Evolutionary conservation across 768 basidiomycete genomes (phyloP).

Genomic region (Mycena latifolia): DNA sequence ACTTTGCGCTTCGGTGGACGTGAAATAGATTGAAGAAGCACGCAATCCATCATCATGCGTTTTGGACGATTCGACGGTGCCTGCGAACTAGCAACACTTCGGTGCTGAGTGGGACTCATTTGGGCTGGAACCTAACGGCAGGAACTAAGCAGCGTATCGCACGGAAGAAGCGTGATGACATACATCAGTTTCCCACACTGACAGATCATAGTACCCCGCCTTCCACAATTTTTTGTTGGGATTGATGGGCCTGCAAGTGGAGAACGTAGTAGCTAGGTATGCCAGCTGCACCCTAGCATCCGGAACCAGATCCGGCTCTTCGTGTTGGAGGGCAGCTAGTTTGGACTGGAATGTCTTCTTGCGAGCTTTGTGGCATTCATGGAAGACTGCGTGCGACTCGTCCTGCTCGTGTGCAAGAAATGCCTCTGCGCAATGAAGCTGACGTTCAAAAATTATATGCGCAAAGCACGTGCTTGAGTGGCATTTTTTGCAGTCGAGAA

Average conservation of each 20-base stretch:
- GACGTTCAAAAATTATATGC: slow-evolving; percentile 48
- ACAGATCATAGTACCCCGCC: slow-evolving; percentile 74
- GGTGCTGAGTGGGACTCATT: neutral
- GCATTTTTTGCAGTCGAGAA: slow-evolving; percentile 55
- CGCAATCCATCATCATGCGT: slow-evolving; percentile 21
- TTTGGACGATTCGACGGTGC: slow-evolving; percentile 1
- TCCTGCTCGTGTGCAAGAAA: slow-evolving; percentile 46
- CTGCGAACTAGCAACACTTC: neutral
- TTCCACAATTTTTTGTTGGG: slow-evolving; percentile 43
- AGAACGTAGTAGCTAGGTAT: slow-evolving; percentile 61
- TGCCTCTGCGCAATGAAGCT: slow-evolving; percentile 56
- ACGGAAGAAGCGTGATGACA: neutral
- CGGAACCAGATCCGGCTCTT: slow-evolving; percentile 52
- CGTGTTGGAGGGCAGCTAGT: slow-evolving; percentile 40
- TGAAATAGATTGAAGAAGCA: neutral
- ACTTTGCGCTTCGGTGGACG: slow-evolving; percentile 18
- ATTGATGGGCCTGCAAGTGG: slow-evolving; percentile 61
- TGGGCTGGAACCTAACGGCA: neutral
- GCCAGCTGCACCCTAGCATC: slow-evolving; percentile 53
- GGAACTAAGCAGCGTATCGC: neutral
- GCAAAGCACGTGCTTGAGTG: slow-evolving; percentile 53
- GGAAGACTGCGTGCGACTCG: slow-evolving; percentile 44
- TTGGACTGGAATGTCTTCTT: slow-evolving; percentile 35
- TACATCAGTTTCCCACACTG: slow-evolving; percentile 28
- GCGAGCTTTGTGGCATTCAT: slow-evolving; percentile 45